Evolutionary conservation across 2,329 filamentous ascomycete genomes (phyloP).

Genomic region (Talaromyces sp.): DNA sequence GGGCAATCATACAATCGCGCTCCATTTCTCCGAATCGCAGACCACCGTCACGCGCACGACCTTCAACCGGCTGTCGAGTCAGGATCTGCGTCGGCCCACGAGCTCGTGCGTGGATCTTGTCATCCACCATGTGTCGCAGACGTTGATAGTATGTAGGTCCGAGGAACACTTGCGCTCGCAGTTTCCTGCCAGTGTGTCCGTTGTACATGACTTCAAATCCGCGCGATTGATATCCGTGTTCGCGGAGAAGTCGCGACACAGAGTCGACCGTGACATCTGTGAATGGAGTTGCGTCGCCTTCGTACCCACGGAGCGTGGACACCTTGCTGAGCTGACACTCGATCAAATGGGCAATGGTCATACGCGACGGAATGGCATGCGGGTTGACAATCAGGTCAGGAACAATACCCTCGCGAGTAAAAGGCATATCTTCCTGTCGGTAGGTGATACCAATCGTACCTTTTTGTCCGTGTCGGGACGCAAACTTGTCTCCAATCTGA

Average conservation of each 20-base stretch:
- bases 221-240: slow-evolving; percentile 91
- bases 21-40: slow-evolving; percentile 99
- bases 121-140: slow-evolving; percentile 98
- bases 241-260: slow-evolving; percentile 76
- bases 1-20: slow-evolving; percentile 99
- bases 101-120: slow-evolving; percentile 99
- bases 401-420: slow-evolving; percentile 82
- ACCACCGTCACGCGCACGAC: slow-evolving; percentile 95
- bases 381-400: slow-evolving; percentile 99
- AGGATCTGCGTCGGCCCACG: slow-evolving; percentile 95
- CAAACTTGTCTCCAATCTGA: slow-evolving; percentile 98
- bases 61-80: slow-evolving; percentile 94
- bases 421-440: slow-evolving; percentile 97
- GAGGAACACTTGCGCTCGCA: slow-evolving; percentile 91
- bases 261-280: slow-evolving; percentile 96
- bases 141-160: slow-evolving; percentile 99
- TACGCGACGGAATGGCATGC: slow-evolving; percentile 98
- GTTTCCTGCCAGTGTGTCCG: slow-evolving; percentile 90
- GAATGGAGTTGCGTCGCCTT: slow-evolving; percentile 96
- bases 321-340: slow-evolving; percentile 98
- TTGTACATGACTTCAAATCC: slow-evolving; percentile 99
- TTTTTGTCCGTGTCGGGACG: slow-evolving; percentile 97
- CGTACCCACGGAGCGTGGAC: slow-evolving; percentile 83
- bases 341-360: slow-evolving; percentile 99
- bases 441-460: slow-evolving; percentile 99